These are phyloP conservation scores for Osmanthus fragrans DNA, from an alignment of 257 asterid species.

Conservation along the genomic window DNA sequence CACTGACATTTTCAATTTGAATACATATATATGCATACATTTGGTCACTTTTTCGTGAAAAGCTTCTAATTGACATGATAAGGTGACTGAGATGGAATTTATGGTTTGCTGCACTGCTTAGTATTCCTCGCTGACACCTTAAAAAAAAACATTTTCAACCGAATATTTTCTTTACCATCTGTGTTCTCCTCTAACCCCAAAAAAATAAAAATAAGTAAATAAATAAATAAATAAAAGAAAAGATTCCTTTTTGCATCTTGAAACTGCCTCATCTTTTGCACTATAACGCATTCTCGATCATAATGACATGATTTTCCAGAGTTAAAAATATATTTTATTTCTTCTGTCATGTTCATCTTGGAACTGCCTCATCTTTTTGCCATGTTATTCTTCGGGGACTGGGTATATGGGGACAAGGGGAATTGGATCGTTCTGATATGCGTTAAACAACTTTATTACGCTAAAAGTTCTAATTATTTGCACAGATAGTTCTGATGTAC, in stretches of 20 bases:
- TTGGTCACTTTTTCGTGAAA: not conserved
- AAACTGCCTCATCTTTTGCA: not conserved
- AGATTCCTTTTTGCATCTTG: not conserved
- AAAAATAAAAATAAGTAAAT: not conserved
- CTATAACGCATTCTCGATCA: not conserved
- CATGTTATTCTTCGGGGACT: not conserved
- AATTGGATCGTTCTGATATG: conserved; percentile 10
- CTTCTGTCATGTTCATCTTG: not conserved
- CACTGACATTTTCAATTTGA: not conserved
- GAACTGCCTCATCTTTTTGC: not conserved
- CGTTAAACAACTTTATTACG: not conserved
- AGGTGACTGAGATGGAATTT: not conserved
- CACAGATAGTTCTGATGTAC: conserved; percentile 54
- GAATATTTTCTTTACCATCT: not conserved
- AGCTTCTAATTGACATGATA: not conserved
- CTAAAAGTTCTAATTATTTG: conserved; percentile 12
- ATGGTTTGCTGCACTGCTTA: not conserved
- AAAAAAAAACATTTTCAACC: not conserved
- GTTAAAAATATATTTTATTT: not conserved
- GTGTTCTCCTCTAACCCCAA: not conserved
- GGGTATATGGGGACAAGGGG: not conserved
- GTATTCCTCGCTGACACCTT: not conserved
- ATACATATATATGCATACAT: not conserved
- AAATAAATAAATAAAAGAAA: not conserved
- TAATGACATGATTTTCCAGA: not conserved